phyloP scores from a whole-genome alignment of 495 filamentous ascomycete species.

The Corynascus novoguineensis region DNA sequence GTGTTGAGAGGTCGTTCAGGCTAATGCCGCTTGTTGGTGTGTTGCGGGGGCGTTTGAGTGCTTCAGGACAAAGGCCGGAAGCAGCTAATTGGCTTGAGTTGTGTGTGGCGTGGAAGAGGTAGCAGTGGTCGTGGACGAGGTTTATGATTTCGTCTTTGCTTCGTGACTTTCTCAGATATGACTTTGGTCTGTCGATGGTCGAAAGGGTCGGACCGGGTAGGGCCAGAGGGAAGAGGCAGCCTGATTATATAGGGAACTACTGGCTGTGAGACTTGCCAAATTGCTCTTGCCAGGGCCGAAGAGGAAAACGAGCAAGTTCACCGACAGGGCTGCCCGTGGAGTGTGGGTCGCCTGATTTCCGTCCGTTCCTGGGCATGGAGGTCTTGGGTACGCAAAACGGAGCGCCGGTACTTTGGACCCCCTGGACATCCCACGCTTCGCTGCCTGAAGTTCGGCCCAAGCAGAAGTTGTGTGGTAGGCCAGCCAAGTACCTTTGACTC shows the following conservation, averaged over 20 bases:
- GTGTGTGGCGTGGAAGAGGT: too few species aligned
- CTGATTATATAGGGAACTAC: conserved; percentile 42
- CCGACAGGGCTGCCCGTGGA: conserved; percentile 32
- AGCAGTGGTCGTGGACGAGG: conserved; percentile 2
- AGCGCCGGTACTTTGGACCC: conserved; percentile 15
- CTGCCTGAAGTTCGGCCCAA: conserved; percentile 12
- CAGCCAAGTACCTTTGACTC: conserved; percentile 21
- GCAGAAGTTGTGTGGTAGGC: conserved; percentile 11
- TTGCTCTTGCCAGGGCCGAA: conserved; percentile 24
- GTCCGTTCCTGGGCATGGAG: conserved; percentile 19
- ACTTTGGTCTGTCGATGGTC: conserved; percentile 31
- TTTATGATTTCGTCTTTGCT: too few species aligned
- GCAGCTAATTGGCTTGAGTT: too few species aligned
- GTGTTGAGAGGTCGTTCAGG: conserved; percentile 23
- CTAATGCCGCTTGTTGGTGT: conserved; percentile 1
- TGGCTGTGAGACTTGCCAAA: conserved; percentile 31
- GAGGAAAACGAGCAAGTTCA: conserved; percentile 23
- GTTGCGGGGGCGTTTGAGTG: neutral
- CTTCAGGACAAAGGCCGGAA: neutral
- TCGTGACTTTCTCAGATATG: too few species aligned
- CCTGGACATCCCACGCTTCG: neutral
- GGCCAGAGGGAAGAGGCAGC: conserved; percentile 32
- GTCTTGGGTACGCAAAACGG: conserved; percentile 22
- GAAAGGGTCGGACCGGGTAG: conserved; percentile 10
- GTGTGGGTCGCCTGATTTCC: conserved; percentile 21